Evolutionary conservation across 2,329 filamentous ascomycete species (phyloP).

Genomic region (Aspergillus calidoustus): DNA sequence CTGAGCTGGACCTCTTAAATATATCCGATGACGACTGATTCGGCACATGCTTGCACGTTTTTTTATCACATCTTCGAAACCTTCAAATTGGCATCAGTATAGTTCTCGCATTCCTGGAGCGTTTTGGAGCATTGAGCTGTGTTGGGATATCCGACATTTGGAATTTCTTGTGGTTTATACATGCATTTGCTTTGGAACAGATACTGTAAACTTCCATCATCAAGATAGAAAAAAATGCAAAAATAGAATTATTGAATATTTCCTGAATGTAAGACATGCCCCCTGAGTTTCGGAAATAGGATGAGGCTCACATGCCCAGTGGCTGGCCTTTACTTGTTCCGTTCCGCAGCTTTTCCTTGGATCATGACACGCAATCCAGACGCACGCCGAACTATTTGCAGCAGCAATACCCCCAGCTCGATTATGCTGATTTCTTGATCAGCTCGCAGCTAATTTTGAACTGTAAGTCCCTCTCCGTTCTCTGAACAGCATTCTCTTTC

Average conservation of each 20-base stretch:
- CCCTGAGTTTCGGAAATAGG: constrained; percentile 5
- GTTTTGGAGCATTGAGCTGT: constrained; percentile 22
- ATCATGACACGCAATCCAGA: constrained; percentile 31
- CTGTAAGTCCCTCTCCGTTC: constrained; percentile 7
- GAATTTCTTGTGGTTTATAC: constrained; percentile 3
- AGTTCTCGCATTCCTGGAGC: constrained; percentile 22
- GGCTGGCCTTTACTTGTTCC: constrained; percentile 26
- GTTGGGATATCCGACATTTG: constrained; percentile 22
- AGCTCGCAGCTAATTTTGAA: constrained; percentile 16
- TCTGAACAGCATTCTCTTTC: not conserved
- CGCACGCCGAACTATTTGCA: constrained; percentile 4
- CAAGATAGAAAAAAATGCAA: not conserved
- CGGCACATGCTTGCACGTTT: not conserved
- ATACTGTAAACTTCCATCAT: constrained; percentile 5
- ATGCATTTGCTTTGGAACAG: not conserved
- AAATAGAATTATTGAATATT: not conserved
- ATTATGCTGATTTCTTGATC: constrained; percentile 27
- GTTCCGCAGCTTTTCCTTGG: constrained; percentile 23
- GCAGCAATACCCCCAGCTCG: constrained; percentile 9
- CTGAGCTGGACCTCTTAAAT: constrained; percentile 62
- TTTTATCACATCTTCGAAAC: constrained; percentile 14
- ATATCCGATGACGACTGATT: constrained; percentile 54
- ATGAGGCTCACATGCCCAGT: constrained; percentile 12
- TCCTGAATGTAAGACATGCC: not conserved
- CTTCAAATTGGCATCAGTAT: constrained; percentile 29